phyloP scores from a whole-genome alignment of 148 eudicot genomes.

The Chenopodium quinoa region DNA sequence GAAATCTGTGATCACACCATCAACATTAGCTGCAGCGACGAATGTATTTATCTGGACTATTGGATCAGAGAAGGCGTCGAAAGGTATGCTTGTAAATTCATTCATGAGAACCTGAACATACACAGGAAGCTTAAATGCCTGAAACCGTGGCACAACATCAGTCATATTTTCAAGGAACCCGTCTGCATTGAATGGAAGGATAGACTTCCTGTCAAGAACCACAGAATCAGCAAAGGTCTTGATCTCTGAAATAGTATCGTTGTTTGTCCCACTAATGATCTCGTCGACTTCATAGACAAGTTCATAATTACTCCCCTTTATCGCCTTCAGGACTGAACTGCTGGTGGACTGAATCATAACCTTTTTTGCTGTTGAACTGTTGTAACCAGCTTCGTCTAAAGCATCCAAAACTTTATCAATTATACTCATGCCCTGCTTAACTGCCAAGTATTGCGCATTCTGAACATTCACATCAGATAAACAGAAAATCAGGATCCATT shows the following conservation, averaged over 20 bases:
- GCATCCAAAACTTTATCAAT: conserved; percentile 60
- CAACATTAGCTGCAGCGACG: conserved; percentile 37
- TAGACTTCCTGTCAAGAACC: conserved; percentile 54
- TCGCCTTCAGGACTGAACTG: conserved; percentile 60
- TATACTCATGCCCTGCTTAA: conserved; percentile 51
- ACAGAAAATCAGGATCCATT: neutral
- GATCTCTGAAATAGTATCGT: conserved; percentile 56
- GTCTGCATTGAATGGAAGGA: conserved; percentile 33
- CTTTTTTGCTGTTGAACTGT: conserved; percentile 40
- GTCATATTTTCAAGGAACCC: conserved; percentile 49
- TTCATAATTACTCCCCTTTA: conserved; percentile 55
- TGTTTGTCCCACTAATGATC: conserved; percentile 43
- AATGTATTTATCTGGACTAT: conserved; percentile 53
- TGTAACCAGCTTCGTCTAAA: conserved; percentile 43
- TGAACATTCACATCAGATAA: conserved; percentile 23
- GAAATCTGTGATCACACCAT: conserved; percentile 77
- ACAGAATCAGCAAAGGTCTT: conserved; percentile 71
- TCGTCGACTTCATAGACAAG: conserved; percentile 67
- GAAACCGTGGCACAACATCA: conserved; percentile 49
- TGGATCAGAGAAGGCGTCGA: conserved; percentile 81
- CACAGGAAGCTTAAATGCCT: conserved; percentile 55
- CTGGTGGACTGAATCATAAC: conserved; percentile 72
- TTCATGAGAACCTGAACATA: conserved; percentile 58
- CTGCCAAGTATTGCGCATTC: conserved; percentile 86
- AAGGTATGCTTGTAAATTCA: conserved; percentile 65